These are phyloP conservation scores for Ramaria sp. DNA, from an alignment of 768 basidiomycete species.

Conservation along the genomic window DNA sequence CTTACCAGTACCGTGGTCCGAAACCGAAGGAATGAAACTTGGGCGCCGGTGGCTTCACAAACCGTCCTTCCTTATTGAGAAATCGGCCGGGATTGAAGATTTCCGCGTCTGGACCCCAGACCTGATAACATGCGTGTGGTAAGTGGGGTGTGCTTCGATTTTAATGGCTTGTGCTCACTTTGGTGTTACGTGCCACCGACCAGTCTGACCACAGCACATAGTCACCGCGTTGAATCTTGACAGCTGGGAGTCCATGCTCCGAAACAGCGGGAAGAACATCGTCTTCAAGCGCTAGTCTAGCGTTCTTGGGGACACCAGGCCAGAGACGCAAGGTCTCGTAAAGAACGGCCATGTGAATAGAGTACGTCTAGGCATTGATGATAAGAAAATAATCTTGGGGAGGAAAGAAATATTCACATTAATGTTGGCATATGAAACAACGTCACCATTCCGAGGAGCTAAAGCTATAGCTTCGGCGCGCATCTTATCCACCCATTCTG, in stretches of 20 bases:
- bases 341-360: slow-evolving; percentile 12
- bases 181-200: not conserved
- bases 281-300: not conserved
- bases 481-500: slow-evolving; percentile 11
- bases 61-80: not conserved
- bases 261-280: not conserved
- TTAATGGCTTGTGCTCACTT: not conserved
- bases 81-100: not conserved
- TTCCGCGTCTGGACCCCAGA: not conserved
- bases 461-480: slow-evolving; percentile 5
- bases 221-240: not conserved
- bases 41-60: not conserved
- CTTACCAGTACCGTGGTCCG: slow-evolving; percentile 3
- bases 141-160: not conserved
- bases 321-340: slow-evolving; percentile 9
- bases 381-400: not conserved
- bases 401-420: not conserved
- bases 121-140: not conserved
- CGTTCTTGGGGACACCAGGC: slow-evolving; percentile 4
- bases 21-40: not conserved
- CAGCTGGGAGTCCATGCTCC: not conserved
- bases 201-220: slow-evolving; percentile 1
- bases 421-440: not conserved
- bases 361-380: slow-evolving; percentile 4
- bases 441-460: not conserved